Percentiles rank a stretch among this genome's conserved stretches.
Conservation (phyloP, 225 moss, liverwort and hornwort genomes). For the Marchantia polymorpha region DNA sequence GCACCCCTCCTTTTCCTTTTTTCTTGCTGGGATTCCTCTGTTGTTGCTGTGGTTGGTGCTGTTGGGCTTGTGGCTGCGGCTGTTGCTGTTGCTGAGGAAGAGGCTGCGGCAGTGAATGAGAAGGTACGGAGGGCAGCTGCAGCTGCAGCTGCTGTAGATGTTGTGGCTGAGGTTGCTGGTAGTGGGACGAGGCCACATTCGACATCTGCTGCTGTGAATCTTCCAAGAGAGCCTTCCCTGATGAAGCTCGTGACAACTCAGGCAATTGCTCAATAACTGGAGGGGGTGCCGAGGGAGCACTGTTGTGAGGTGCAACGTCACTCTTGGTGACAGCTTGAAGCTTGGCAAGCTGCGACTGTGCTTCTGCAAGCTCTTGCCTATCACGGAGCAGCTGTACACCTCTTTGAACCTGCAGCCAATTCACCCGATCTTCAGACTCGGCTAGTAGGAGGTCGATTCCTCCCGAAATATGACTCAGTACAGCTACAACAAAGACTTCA, state of each 20-base stretch:
- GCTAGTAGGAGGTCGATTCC: neutral
- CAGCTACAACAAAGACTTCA: neutral
- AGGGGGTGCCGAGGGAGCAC: conserved; percentile 34
- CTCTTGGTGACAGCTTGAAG: conserved; percentile 53
- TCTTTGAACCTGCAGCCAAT: conserved; percentile 63
- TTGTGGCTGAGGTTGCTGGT: conserved; percentile 39
- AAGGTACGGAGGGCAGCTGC: conserved; percentile 4
- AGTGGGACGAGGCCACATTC: conserved; percentile 38
- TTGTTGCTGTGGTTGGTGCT: conserved; percentile 37
- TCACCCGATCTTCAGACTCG: neutral
- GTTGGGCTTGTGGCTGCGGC: conserved; percentile 41
- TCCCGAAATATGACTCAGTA: neutral
- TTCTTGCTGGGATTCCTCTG: too few relatives aligned
- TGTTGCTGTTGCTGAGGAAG: conserved; percentile 45
- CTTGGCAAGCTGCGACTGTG: conserved; percentile 79
- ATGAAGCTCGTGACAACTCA: conserved; percentile 37
- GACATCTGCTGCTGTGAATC: conserved; percentile 38
- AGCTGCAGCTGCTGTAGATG: conserved; percentile 25
- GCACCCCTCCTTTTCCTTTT: too few relatives aligned
- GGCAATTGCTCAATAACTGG: conserved; percentile 46
- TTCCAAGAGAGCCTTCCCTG: conserved; percentile 40
- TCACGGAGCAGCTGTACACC: conserved; percentile 74
- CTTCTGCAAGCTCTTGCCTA: conserved; percentile 70
- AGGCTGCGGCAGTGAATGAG: conserved; percentile 33
- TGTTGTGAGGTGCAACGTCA: conserved; percentile 33